Base-by-base conservation (phyloP, 1,139 yeast genomes). In the Debaryomyces singareniensis region DNA sequence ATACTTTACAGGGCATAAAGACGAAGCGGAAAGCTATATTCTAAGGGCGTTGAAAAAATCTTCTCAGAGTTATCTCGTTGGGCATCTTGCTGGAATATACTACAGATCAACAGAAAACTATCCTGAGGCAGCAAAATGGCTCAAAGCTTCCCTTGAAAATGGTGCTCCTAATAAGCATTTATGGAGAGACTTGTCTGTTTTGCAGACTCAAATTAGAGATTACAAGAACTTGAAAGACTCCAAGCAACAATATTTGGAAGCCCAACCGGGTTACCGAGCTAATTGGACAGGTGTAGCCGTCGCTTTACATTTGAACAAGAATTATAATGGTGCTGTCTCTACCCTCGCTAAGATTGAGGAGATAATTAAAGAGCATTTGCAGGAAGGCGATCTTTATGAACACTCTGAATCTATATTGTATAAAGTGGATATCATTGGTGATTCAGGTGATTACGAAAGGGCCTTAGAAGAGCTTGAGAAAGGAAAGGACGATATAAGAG, bases 261-360 rank as follows among this genome's bases (percentile, higher is more conserved):
- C 73, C 25, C 83, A 76, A 44, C 81, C 95, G 9, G 95, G 95
- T 0, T 81, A 75, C 50, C 73, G 96, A 41, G 91, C 93, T 42
- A 82, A 86, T 48, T 93, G 97, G 96, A 83, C 95, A 2, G 81
- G 83, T 0, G 66, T 84, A 33, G 96, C 96, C 0, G 68, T 85
- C 24, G 95, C 96, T 0, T 86, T 83, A 47, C 86, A 84, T 52
- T 65, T 89, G 49, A 74, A 72, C 47, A 71, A 73, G 16, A 86
- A 89, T 47, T 71, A 67, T 47, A 61, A 61, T 20, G 74, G 72
- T 11, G 93, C 96, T 3, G 78, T 80, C 35, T 70, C 74, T 32
- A 82, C 93, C 3, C 68, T 89, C 44, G 53, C 71, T 16, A 78
- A 82, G 44, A 85, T 85, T 44, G 95, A 87, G 49, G 76, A 70